Evolutionary conservation across 768 basidiomycete species (phyloP), one percentile per base, ranked within the genome.

Genomic region (Boletus tylopilopsis): DNA sequence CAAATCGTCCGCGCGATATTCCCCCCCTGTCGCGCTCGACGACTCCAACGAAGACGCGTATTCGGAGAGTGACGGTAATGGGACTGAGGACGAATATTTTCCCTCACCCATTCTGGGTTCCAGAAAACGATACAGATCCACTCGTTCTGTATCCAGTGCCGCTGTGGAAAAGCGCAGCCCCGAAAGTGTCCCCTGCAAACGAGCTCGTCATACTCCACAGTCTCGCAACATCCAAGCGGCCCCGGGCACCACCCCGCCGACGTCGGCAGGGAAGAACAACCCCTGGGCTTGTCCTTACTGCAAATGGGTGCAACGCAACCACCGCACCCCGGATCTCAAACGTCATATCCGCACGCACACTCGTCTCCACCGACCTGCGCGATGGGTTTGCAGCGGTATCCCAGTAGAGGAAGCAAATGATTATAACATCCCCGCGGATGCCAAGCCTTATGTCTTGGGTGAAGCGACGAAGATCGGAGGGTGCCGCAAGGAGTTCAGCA

Each of bases 311-410:
- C 78, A 78, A 56, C 61, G 54, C 32, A 80, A 78, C 65, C 67
- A 68, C 34, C 78, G 82, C 22, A 60, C 75, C 25, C 80, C 81
- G 10, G 83, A 85, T 57, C 77, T 79, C 60, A 76, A 75, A 61
- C 76, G 83, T 21, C 83, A 85, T 60, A 60, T 84, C 36, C 70
- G 65, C 37, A 81, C 81, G 2, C 82, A 83, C 42, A 70, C 69
- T 27, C 71, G 69, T 42, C 61, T 61, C 39, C 51, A 58, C 37
- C 64, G 69, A 8, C 68, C 69, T 23, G 64, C 68, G 6, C 68
- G 64, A 35, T 73, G 70, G 68, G 61, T 73, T 11, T 72, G 71
- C 48, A 71, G 68, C n/a, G 71, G 71, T 11, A 53, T 72, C 6
- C 60, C 64, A 25, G 8, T 63, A 6, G 50, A 59, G 39, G 61